Base-by-base conservation (phyloP, 495 filamentous ascomycete species). In the Penicillium longicatenatum region DNA sequence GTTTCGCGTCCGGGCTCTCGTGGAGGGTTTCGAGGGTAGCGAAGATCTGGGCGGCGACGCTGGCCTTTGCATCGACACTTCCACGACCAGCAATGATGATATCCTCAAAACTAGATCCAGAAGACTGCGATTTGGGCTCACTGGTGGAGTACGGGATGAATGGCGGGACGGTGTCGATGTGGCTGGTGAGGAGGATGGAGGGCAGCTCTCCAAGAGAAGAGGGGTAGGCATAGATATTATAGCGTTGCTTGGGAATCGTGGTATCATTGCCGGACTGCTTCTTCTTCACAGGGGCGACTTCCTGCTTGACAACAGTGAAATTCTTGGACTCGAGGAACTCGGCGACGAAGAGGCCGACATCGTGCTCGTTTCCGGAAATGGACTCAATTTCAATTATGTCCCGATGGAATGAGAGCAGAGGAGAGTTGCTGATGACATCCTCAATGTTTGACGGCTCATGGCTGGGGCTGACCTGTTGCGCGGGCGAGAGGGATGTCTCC, bases 1-100 rank as follows among this genome's bases (percentile, higher is more conserved):
- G 69, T 39, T 75, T 75, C 8, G 73, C 59, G 33, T 70, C 59
- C 6, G 79, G 71, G 22, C 74, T 61, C 0, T 71, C 47, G 0
- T 68, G 57, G 16, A 93, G 72, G 20, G 91, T 80, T 49, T 87
- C 79, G 55, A 84, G 73, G 3, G 88, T 71, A 6, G 91, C 90
- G 47, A 77, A 82, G 57, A 92, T 80, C 64, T 92, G 89, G 5
- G 90, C 80, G 4, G 94, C 93, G 10, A 98, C 86, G 73, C 86
- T 89, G 37, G 77, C 92, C 70, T 98, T 98, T 56, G 90, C 93
- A 68, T 98, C 93, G 58, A 96, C 92, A 53, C 82, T 84, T 57
- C 94, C 93, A 20, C 93, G 87, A 26, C 93, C 93, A 35, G 79
- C 79, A 22, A 92, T 84, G 33, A 77, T 47, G 39, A 79, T 73